Base-by-base conservation (phyloP, 495 filamentous ascomycete genomes). In the Hypomontagnella monticulosa region DNA sequence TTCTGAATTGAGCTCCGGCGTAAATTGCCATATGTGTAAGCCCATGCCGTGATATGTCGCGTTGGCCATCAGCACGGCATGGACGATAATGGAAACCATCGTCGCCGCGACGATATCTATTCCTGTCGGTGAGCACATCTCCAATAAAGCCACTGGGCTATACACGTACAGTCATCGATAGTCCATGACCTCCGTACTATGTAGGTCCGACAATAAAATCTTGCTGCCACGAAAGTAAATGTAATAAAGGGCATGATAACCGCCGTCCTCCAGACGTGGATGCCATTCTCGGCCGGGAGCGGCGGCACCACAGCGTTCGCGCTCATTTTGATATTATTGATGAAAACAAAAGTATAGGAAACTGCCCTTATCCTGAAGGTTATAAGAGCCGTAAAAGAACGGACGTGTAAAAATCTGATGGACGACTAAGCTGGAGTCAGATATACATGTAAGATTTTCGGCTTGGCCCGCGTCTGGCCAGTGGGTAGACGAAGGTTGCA, bases 1-100 rank as follows among this genome's bases (percentile, higher is more conserved):
- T 48, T 72, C 57, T 14, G 63, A 70, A 27, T 74, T 72, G 3
- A 74, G 61, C 16, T 70, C 67, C 5, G 70, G 70, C 14, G 72
- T 74, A 20, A 66, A 74, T 23, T 74, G 72, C 72, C 72, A 74
- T 54, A 71, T 66, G 48, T 74, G 72, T 19, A 74, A 20, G 6
- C 72, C 72, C 72, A 74, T 74, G 3, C 72, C 72, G 46, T 74
- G 66, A 18, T 74, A 69, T n/a, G 72, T 72, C 12, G 72, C 68
- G n/a, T 57, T 63, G n/a, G 46, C 66, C 55, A 72, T 74, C 12
- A 69, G 19, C 5, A 68, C 57, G 8, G 57, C 72, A 44, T 74
- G 72, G 14, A 62, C 43, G 19, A 74, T 71, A 12, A 71, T 67
- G 37, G 46, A 46, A 8, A 72, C 16, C 72, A 74, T 74, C 4